A percentile compares a stretch with the other conserved stretches of the same genome.
Evolutionary conservation across 208 protist genomes (phyloP).

Genomic region (Endotrypanum monterogeii): DNA sequence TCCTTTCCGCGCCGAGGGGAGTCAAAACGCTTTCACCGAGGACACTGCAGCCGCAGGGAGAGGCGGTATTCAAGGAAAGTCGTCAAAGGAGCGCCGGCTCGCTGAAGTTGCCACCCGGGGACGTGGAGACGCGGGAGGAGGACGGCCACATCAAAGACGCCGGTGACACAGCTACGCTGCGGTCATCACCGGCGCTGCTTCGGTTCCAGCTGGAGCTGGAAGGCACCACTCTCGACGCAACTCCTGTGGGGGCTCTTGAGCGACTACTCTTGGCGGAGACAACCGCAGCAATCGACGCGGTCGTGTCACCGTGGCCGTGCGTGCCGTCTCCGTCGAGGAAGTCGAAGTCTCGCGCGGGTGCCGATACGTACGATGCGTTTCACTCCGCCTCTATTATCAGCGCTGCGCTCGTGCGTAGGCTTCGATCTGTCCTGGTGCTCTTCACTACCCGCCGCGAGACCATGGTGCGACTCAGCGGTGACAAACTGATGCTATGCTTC

Average conservation of each 20-base stretch:
- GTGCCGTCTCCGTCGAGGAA: not conserved
- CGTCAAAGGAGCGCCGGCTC: not conserved
- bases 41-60: not conserved
- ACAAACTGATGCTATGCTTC: constrained; percentile 81
- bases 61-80: not conserved
- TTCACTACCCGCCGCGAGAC: constrained; percentile 56
- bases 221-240: constrained; percentile 39
- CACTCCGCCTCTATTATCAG: constrained; percentile 60
- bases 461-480: constrained; percentile 47
- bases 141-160: not conserved
- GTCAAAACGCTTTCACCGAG: not conserved
- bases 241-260: constrained; percentile 50
- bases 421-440: constrained; percentile 64
- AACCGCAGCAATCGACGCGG: constrained; percentile 32
- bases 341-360: not conserved
- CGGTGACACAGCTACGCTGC: not conserved
- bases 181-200: constrained; percentile 12
- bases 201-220: constrained; percentile 80
- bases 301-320: constrained; percentile 5
- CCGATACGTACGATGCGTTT: constrained; percentile 32
- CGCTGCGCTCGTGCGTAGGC: constrained; percentile 38
- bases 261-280: constrained; percentile 53
- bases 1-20: constrained; percentile 19
- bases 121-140: constrained; percentile 5
- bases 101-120: not conserved